Percentiles rank a stretch among this genome's conserved stretches.
phyloP scores from a whole-genome alignment of 495 filamentous ascomycete species.

The Cercophora sp. region DNA sequence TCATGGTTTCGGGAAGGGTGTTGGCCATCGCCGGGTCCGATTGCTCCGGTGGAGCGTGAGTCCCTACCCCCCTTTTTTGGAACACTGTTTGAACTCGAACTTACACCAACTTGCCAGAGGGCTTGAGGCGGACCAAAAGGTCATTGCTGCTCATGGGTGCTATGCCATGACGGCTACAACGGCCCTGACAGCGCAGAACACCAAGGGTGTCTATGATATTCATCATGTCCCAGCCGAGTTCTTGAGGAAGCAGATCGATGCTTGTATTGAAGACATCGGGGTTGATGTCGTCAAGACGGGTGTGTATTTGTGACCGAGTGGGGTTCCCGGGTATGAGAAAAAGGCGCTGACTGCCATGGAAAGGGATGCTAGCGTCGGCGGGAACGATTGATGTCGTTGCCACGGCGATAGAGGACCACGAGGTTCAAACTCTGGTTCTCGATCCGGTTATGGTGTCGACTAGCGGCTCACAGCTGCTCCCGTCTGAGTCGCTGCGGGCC shows the following conservation, averaged over 20 bases:
- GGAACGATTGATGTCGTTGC: slow-evolving; percentile 73
- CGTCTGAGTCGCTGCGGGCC: slow-evolving; percentile 59
- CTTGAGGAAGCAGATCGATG: slow-evolving; percentile 78
- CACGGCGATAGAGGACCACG: slow-evolving; percentile 56
- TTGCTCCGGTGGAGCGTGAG: slow-evolving; percentile 84
- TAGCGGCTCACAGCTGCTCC: slow-evolving; percentile 71
- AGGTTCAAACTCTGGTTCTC: slow-evolving; percentile 62
- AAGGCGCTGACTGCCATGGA: not conserved
- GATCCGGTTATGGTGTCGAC: slow-evolving; percentile 97
- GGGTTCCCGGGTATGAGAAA: not conserved
- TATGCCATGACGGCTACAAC: slow-evolving; percentile 98
- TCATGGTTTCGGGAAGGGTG: slow-evolving; percentile 47
- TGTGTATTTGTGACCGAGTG: slow-evolving; percentile 26
- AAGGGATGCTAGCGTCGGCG: slow-evolving; percentile 87
- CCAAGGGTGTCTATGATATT: slow-evolving; percentile 74
- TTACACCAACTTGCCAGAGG: slow-evolving; percentile 48
- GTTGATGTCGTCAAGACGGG: slow-evolving; percentile 90
- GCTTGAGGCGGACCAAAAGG: slow-evolving; percentile 96
- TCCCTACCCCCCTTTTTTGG: slow-evolving; percentile 7
- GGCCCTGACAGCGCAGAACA: slow-evolving; percentile 93
- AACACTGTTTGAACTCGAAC: too few species aligned
- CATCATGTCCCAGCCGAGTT: slow-evolving; percentile 76
- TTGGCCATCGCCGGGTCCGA: slow-evolving; percentile 88
- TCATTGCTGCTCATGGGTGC: slow-evolving; percentile 83
- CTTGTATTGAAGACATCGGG: slow-evolving; percentile 75